Evolutionary conservation across 2,329 filamentous ascomycete genomes (phyloP), one percentile per base, ranked within the genome.

Genomic region (Salinomyces thailandicus): DNA sequence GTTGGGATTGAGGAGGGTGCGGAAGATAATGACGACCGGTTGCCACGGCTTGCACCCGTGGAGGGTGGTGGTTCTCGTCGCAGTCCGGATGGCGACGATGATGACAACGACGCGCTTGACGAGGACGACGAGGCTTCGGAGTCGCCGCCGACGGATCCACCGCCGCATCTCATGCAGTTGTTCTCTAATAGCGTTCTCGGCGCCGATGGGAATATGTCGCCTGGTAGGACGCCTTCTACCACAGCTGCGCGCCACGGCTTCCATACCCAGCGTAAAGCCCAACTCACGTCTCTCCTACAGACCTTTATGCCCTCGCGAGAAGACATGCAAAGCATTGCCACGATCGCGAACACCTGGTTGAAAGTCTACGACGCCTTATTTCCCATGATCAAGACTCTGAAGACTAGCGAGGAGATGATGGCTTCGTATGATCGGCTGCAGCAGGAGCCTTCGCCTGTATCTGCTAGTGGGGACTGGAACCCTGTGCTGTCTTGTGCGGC

Each of bases 171-270:
- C 20, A 27, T 15, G 19, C 31, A 14, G 22, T 13, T 31, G 24
- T 35, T 35, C n/a, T 19, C 28, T n/a, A 35, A 24, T 13, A 26
- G 22, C 22, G 22, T 26, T n/a, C 22, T 35, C 18, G 19, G 11
- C 9, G 32, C 33, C 20, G 16, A 29, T 13, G 11, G 6, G 12
- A 7, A 36, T 29, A 28, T 20, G 9, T 9, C 9, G 9, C 9
- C 9, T 3, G n/a, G n/a, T 26, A n/a, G n/a, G 9, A 26, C 9
- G 9, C 22, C 22, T 4, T 26, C 22, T 9, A n/a, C n/a, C n/a
- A n/a, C n/a, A n/a, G 9, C 22, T 26, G 22, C 22, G n/a, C 22
- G 22, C n/a, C 22, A 26, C 22, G n/a, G n/a, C n/a, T n/a, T n/a
- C n/a, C n/a, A n/a, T n/a, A 26, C 9, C 22, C 9, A 8, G 2